Evolutionary conservation across 2,329 filamentous ascomycete genomes (phyloP), one percentile per base, ranked within the genome.

Genomic region (Dryadomyces quercivorus): DNA sequence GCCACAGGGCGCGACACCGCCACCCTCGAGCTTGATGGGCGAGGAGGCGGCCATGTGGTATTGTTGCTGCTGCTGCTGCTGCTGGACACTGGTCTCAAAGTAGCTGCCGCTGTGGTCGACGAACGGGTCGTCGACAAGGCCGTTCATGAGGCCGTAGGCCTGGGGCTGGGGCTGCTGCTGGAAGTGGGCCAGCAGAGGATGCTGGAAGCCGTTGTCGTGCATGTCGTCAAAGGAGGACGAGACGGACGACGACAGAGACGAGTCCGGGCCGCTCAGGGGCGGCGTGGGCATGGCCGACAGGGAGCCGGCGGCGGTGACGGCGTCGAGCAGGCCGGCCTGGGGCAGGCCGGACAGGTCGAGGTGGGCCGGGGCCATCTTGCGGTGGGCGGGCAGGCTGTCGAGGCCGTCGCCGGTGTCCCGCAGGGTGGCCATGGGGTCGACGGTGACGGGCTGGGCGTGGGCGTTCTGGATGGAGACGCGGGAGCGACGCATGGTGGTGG

Each of bases 51-150:
- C 18, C n/a, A 9, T 18, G 20, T 15, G 18, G 45, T 31, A 7
- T 4, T 31, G 47, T 18, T 51, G 49, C 5, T 51, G 38, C 40
- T 43, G 51, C 20, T 22, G 42, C n/a, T 43, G 15, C 44, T n/a
- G 22, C 46, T 52, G 53, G 36, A 16, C 10, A 40, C 10, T 40
- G 36, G 10, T 40, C 12, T 47, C 46, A 15, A 31, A 38, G 16
- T 51, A 49, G 34, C 34, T 50, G 21, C 31, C 50, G 12, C 21
- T 51, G 50, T 8, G 31, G 9, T 62, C 60, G 10, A 62, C 53
- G 57, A 68, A 68, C 13, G 64, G 63, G 34, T 67, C 65, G 18
- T 66, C 63, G 5, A 66, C 56, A 21, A 60, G 56, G 10, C 59
- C 61, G 12, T 59, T 60, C 15, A 62, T 21, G 38, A 49, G 26